phyloP scores from a whole-genome alignment of 179 eudicot genomes.

The Vitellaria paradoxa region DNA sequence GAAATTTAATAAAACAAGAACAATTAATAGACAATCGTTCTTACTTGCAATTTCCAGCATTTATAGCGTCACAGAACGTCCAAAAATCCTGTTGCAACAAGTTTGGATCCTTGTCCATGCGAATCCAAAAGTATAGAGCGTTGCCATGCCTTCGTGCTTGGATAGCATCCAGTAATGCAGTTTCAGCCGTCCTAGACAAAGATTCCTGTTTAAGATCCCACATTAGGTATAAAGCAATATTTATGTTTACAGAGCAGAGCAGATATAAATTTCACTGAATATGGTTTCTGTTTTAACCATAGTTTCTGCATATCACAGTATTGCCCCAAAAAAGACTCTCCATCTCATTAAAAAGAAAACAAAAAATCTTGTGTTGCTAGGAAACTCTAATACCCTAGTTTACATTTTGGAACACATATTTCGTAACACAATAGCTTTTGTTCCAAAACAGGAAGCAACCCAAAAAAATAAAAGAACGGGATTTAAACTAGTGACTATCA shows the following conservation, averaged over 20 bases:
- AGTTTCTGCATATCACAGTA: neutral
- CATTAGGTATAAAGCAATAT: slow-evolving; percentile 1
- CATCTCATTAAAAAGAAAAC: neutral
- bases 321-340: neutral
- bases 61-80: slow-evolving; percentile 91
- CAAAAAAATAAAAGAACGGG: no score
- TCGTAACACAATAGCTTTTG: no score
- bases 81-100: slow-evolving; percentile 73
- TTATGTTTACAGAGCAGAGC: neutral
- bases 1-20: neutral
- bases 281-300: neutral
- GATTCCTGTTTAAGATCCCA: slow-evolving; percentile 45
- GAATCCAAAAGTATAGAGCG: slow-evolving; percentile 80
- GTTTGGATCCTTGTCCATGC: slow-evolving; percentile 79
- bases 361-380: no score
- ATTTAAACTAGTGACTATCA: no score
- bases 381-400: no score
- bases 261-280: neutral
- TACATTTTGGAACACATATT: no score
- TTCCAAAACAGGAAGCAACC: no score
- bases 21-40: slow-evolving; percentile 2
- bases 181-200: slow-evolving; percentile 66
- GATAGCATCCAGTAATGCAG: slow-evolving; percentile 55
- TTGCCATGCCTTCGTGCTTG: slow-evolving; percentile 68
- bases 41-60: slow-evolving; percentile 96